Evolutionary conservation across 495 filamentous ascomycete genomes (phyloP), one percentile per base, ranked within the genome.

Genomic region (Aspergillus mulundensis): DNA sequence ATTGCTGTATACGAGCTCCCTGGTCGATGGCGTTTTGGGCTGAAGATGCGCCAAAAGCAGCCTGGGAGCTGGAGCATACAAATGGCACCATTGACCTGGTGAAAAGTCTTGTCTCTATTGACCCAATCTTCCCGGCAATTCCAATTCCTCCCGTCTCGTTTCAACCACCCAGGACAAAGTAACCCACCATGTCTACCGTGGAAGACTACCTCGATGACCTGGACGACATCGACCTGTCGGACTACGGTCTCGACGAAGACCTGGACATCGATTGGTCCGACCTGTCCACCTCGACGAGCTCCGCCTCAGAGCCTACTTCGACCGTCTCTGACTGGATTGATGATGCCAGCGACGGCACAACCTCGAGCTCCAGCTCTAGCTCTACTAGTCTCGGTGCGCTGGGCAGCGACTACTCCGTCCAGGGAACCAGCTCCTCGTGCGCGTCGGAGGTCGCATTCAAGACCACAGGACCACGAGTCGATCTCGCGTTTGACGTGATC

Each of bases 401-500:
- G 15, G 19, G 46, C 7, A 6, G 2, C 20, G 46, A 38, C 16
- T 46, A 20, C 28, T 50, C 52, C 3, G 32, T 15, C 53, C 39
- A 18, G 11, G 16, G 28, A 10, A 51, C 21, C 18, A 46, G 50
- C 30, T 20, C 30, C 25, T 47, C 18, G 16, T 56, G 58, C 19
- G 32, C 47, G 15, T 23, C 43, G 3, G 19, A 51, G 25, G 32
- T 34, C 4, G 58, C 58, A 18, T 61, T 64, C 23, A 19, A 42
- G 11, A 42, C 40, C 2, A 46, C 30, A 0, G 30, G 21, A 2
- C 24, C 50, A 14, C 24, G 28, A 4, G 45, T 60, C 1, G 38
- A 50, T 25, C 38, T 62, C 14, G 57, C 56, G 8, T 65, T 61
- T 24, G 47, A 55, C 41, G 57, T 58, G n/a, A 40, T 65, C 20